Conservation (phyloP, 2,329 filamentous ascomycete genomes). For the Graphilbum fragrans region DNA sequence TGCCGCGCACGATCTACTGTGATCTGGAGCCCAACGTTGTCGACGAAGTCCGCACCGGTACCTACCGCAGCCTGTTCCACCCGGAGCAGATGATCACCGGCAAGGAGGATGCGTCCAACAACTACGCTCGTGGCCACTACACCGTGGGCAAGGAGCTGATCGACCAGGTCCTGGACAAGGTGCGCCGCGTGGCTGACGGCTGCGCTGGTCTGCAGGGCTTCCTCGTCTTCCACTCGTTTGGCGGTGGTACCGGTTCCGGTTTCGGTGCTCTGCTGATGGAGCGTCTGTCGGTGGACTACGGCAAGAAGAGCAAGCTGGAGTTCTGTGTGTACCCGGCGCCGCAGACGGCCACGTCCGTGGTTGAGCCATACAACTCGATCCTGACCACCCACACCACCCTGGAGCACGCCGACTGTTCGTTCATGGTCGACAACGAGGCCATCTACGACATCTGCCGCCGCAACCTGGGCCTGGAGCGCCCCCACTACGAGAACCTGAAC, state of each 20-base stretch:
- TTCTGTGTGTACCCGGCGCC: conserved; percentile 99
- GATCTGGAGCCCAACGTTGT: conserved; percentile 99
- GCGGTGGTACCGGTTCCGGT: conserved; percentile 95
- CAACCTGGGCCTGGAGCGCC: conserved; percentile 93
- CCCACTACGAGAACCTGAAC: conserved; percentile 98
- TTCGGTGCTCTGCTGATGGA: conserved; percentile 99
- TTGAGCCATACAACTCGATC: conserved; percentile 99
- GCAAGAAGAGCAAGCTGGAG: conserved; percentile 99
- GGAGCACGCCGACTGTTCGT: conserved; percentile 98
- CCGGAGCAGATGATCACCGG: conserved; percentile 99
- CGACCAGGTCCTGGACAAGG: conserved; percentile 94
- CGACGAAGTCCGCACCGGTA: conserved; percentile 95
- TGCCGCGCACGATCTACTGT: conserved; percentile 97
- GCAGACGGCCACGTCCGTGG: conserved; percentile 91
- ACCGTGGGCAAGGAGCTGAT: conserved; percentile 99
- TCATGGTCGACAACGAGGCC: conserved; percentile 99
- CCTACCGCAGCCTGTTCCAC: conserved; percentile 96
- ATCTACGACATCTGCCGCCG: conserved; percentile 99
- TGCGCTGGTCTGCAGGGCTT: conserved; percentile 97
- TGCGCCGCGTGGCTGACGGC: conserved; percentile 94
- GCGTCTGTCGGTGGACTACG: conserved; percentile 95
- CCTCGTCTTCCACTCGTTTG: conserved; percentile 99
- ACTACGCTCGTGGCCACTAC: conserved; percentile 99
- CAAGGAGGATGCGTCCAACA: conserved; percentile 99
- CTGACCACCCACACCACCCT: conserved; percentile 97